A percentile compares a stretch with the other conserved stretches of the same genome.
These are phyloP conservation scores for Fusarium tanahbumbuense DNA, from an alignment of 2,329 filamentous ascomycete species.

Conservation along the genomic window DNA sequence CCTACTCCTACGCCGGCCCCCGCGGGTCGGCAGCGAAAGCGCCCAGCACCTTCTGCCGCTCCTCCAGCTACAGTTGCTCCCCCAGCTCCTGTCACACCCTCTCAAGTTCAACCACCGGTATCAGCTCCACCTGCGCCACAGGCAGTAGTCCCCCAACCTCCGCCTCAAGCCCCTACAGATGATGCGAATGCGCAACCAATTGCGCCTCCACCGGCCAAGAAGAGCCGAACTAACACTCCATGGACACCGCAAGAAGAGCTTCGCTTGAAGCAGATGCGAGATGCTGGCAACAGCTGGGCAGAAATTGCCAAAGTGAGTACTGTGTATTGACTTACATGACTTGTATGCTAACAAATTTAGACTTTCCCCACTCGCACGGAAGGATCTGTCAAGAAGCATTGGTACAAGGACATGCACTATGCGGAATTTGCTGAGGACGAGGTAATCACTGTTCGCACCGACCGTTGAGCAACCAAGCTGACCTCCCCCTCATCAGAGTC, in stretches of 20 bases:
- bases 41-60: constrained; percentile 54
- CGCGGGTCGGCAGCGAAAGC: constrained; percentile 56
- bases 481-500: constrained; percentile 64
- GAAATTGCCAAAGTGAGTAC: constrained; percentile 96
- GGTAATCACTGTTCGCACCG: constrained; percentile 64
- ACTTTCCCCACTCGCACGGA: constrained; percentile 94
- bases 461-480: constrained; percentile 31
- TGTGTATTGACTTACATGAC: background rate
- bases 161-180: constrained; percentile 47
- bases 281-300: constrained; percentile 93
- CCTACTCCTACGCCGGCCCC: constrained; percentile 55
- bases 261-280: constrained; percentile 91
- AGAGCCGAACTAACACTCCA: constrained; percentile 97
- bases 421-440: constrained; percentile 98
- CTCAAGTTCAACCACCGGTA: constrained; percentile 49
- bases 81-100: constrained; percentile 49
- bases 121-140: constrained; percentile 49
- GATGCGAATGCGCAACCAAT: constrained; percentile 48
- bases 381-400: constrained; percentile 99
- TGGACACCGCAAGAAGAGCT: constrained; percentile 97
- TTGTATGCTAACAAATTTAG: constrained; percentile 57
- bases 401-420: constrained; percentile 99
- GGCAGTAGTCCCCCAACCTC: constrained; percentile 43
- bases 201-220: constrained; percentile 76
- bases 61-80: constrained; percentile 52